phyloP scores from a whole-genome alignment of 352 stramenopile species.

The Globisporangium cylindrosporum region DNA sequence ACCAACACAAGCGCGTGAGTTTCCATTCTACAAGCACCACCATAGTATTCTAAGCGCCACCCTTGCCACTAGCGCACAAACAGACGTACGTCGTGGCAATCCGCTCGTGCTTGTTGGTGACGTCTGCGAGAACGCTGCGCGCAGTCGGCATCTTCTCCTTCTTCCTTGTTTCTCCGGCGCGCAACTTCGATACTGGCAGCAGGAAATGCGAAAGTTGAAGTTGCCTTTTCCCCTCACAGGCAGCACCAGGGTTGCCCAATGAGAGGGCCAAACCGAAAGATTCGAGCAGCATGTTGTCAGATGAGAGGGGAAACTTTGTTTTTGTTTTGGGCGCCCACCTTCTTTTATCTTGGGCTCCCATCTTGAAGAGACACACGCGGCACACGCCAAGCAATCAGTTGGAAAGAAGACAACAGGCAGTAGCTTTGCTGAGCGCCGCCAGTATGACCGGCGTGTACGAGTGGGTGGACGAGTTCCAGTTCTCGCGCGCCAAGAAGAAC shows the following conservation, averaged over 20 bases:
- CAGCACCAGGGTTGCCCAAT: background rate
- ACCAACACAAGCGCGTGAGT: background rate
- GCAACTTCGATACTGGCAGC: background rate
- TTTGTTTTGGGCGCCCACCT: background rate
- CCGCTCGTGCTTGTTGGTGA: slow-evolving; percentile 5
- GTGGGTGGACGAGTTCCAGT: slow-evolving; percentile 42
- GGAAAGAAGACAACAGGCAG: background rate
- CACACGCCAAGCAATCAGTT: background rate
- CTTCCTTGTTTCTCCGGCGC: background rate
- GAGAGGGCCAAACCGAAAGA: background rate
- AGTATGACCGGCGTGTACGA: slow-evolving; percentile 32
- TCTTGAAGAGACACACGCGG: slow-evolving; percentile 1
- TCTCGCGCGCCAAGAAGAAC: slow-evolving; percentile 39
- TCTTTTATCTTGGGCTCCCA: slow-evolving; percentile 1
- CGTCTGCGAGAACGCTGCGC: background rate
- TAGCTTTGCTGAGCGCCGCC: background rate
- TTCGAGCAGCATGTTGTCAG: background rate
- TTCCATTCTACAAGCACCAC: background rate
- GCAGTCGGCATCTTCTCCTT: background rate
- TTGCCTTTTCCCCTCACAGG: slow-evolving; percentile 12
- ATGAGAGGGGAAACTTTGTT: slow-evolving; percentile 3
- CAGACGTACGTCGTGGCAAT: background rate
- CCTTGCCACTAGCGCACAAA: background rate
- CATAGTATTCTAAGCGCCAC: no score
- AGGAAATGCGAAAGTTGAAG: slow-evolving; percentile 13